phyloP scores from a whole-genome alignment of 768 basidiomycete genomes.

The Sporobolomyces phaffii region DNA sequence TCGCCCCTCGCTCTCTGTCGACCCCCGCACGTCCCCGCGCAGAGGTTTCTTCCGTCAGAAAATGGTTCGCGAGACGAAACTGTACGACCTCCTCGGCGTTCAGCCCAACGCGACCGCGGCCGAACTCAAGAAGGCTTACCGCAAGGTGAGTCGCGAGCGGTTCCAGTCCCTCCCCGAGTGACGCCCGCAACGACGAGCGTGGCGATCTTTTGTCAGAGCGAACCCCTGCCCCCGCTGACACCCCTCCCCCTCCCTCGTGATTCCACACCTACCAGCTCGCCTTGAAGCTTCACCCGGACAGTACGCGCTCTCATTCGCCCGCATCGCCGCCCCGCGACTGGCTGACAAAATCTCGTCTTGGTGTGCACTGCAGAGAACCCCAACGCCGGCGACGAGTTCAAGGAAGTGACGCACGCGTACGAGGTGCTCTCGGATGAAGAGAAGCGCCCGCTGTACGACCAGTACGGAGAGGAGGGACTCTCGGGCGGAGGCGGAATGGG shows the following conservation, averaged over 20 bases:
- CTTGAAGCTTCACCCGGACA: slow-evolving; percentile 44
- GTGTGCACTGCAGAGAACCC: slow-evolving; percentile 61
- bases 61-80: slow-evolving; percentile 43
- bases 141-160: slow-evolving; percentile 56
- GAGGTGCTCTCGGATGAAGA: slow-evolving; percentile 75
- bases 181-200: neutral
- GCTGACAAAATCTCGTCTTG: neutral
- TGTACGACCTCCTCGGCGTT: slow-evolving; percentile 80
- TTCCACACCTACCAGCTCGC: too few relatives aligned
- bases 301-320: too few relatives aligned
- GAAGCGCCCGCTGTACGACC: slow-evolving; percentile 58
- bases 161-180: neutral
- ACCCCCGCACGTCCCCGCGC: neutral
- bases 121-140: slow-evolving; percentile 91
- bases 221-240: too few relatives aligned
- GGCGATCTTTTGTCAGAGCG: neutral
- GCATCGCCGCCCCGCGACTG: too few relatives aligned
- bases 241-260: too few relatives aligned
- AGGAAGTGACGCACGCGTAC: slow-evolving; percentile 76
- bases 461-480: slow-evolving; percentile 84
- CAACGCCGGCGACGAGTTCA: slow-evolving; percentile 93
- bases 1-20: neutral
- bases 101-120: slow-evolving; percentile 67
- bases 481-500: slow-evolving; percentile 81
- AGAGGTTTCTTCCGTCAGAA: slow-evolving; percentile 12